Evolutionary conservation across 148 eudicot species (phyloP), one percentile per base, ranked within the genome.

Genomic region (Pharnaceum exiguum): DNA sequence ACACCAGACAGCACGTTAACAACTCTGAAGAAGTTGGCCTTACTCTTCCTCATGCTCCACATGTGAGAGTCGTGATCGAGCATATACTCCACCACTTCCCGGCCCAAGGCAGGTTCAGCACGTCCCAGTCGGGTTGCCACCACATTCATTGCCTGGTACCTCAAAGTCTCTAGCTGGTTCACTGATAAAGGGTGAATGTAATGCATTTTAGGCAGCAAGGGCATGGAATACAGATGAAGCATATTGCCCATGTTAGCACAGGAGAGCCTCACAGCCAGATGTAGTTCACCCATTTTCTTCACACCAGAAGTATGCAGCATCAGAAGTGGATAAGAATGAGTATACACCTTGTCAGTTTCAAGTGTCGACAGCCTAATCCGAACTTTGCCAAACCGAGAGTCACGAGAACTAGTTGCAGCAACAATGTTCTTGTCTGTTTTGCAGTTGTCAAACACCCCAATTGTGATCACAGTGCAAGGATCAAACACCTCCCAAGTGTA

Each of bases 31-130:
- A 91, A 91, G 25, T 88, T 88, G 0, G 98, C 98, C 62, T 85
- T 91, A 86, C 96, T 82, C 46, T 74, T 91, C 35, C 98, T 82
- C 96, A 91, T 91, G 63, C 96, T 87, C 98, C 98, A 91, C 90
- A 91, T 79, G 32, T 91, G 90, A 0, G 98, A 80, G 27, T 85
- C 96, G 45, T 81, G 90, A 43, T 91, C 96, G 18, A 91, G 94
- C 98, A 91, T 91, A 75, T 88, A 91, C 68, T 91, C 94, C 0
- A 87, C 96, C 65, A 91, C 98, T 9, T 91, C 96, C 8, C 90
- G 62, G 37, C 94, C 86, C 58, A 91, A 27, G 0, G 96, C 81
- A 8, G 98, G 98, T 80, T 91, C 98, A 1, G 94, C 77, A 15
- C 96, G 74, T 24, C 71, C 71, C 15, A 91, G 74, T 71, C 96